phyloP scores from a whole-genome alignment of 2,329 filamentous ascomycete genomes.

The Pseudogymnoascus sp. region DNA sequence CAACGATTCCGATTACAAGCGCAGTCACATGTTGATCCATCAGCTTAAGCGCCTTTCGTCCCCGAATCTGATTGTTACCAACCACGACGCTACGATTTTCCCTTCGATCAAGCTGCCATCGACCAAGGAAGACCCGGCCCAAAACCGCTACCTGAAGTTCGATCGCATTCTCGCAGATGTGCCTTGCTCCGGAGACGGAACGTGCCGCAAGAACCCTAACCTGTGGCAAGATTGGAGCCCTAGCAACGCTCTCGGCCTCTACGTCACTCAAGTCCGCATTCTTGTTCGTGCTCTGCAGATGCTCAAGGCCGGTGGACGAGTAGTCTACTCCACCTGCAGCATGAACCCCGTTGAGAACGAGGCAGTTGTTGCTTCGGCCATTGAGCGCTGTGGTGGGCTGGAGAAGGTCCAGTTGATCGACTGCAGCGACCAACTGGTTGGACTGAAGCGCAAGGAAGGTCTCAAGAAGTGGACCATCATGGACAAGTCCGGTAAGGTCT shows the following conservation, averaged over 20 bases:
- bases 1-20: conserved; percentile 95
- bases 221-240: conserved; percentile 95
- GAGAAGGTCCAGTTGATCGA: conserved; percentile 78
- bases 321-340: conserved; percentile 97
- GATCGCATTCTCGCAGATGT: conserved; percentile 95
- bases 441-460: conserved; percentile 68
- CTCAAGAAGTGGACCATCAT: conserved; percentile 83
- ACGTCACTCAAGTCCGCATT: conserved; percentile 81
- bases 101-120: conserved; percentile 81
- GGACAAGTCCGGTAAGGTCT: conserved; percentile 74
- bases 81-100: conserved; percentile 94
- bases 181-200: conserved; percentile 93
- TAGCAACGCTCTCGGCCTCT: conserved; percentile 76
- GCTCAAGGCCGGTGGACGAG: conserved; percentile 87
- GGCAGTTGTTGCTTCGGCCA: conserved; percentile 78
- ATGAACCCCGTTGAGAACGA: conserved; percentile 99
- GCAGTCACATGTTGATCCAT: conserved; percentile 93
- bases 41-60: conserved; percentile 96
- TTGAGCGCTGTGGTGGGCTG: conserved; percentile 79
- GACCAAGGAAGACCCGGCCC: conserved; percentile 44
- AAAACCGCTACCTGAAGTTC: conserved; percentile 79
- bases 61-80: conserved; percentile 92
- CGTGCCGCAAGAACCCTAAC: conserved; percentile 82
- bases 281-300: conserved; percentile 88
- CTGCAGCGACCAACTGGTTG: conserved; percentile 68